Evolutionary conservation across 2,329 filamentous ascomycete species (phyloP).

Genomic region (Trichoderma asperellum): DNA sequence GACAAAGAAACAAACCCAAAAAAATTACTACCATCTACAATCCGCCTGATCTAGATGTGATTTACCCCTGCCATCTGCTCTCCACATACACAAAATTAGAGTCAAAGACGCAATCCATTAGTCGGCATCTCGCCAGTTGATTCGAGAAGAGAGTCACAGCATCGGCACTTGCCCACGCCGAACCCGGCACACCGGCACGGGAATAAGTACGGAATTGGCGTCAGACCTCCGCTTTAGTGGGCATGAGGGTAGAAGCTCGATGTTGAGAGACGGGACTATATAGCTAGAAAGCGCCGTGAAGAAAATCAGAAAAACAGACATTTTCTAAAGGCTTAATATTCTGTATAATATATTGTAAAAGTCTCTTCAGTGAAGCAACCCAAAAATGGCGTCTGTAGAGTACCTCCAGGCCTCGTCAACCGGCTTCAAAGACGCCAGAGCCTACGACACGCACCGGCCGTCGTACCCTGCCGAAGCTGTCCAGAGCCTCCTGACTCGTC

Average conservation of each 20-base stretch:
- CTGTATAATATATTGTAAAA: not conserved
- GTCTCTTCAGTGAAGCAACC: not conserved
- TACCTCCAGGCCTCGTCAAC: conserved; percentile 58
- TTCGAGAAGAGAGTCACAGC: not conserved
- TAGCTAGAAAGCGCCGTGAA: not conserved
- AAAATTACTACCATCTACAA: not conserved
- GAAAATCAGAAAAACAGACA: not conserved
- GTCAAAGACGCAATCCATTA: not conserved
- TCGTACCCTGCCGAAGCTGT: conserved; percentile 65
- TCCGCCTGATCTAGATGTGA: not conserved
- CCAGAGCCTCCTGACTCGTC: conserved; percentile 57
- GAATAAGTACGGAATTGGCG: conserved; percentile 25
- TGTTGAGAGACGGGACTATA: conserved; percentile 5
- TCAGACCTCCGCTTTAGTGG: conserved; percentile 15
- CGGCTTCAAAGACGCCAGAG: conserved; percentile 66
- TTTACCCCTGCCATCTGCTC: not conserved
- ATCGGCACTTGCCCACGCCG: not conserved
- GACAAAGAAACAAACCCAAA: not conserved
- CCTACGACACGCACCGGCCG: conserved; percentile 71
- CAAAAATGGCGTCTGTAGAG: conserved; percentile 39
- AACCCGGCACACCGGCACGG: conserved; percentile 5
- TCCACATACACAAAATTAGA: not conserved
- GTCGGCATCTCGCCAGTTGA: not conserved
- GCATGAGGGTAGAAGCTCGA: conserved; percentile 7
- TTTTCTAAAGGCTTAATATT: not conserved